Percentiles rank a stretch among this genome's conserved stretches.
phyloP scores from a whole-genome alignment of 441 rosid species.

The Populus hybrid region DNA sequence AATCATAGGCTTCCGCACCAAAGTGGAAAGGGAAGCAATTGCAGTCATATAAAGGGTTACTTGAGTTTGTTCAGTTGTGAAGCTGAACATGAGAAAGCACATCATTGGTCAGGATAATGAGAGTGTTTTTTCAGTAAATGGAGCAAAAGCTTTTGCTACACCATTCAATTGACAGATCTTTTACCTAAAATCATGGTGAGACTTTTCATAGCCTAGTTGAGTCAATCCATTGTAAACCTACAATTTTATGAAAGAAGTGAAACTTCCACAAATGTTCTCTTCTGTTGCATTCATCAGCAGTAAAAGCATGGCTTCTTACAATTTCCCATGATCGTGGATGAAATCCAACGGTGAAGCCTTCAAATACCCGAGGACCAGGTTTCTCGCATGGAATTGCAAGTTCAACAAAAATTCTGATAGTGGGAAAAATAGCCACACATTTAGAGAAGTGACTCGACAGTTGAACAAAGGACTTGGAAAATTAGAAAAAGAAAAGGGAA shows the following conservation, averaged over 20 bases:
- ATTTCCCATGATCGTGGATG: constrained; percentile 95
- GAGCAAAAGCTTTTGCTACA: constrained; percentile 4
- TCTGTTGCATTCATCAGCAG: neutral
- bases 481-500: neutral
- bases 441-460: constrained; percentile 8
- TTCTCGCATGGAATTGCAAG: constrained; percentile 86
- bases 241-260: constrained; percentile 10
- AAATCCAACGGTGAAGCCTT: constrained; percentile 94
- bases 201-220: constrained; percentile 71
- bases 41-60: constrained; percentile 87
- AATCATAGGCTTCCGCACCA: constrained; percentile 61
- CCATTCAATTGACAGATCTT: neutral
- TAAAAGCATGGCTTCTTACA: constrained; percentile 40
- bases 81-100: constrained; percentile 39
- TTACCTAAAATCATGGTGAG: constrained; percentile 62
- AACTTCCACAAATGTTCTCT: constrained; percentile 8
- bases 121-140: constrained; percentile 2
- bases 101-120: neutral
- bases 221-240: constrained; percentile 92
- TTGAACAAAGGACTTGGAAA: constrained; percentile 12
- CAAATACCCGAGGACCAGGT: constrained; percentile 72
- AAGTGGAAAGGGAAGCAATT: constrained; percentile 60
- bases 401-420: constrained; percentile 61
- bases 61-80: constrained; percentile 72
- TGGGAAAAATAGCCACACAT: constrained; percentile 13